Conservation (phyloP, 192 early-diverging fungal species). For the Anaeromyces robustus region DNA sequence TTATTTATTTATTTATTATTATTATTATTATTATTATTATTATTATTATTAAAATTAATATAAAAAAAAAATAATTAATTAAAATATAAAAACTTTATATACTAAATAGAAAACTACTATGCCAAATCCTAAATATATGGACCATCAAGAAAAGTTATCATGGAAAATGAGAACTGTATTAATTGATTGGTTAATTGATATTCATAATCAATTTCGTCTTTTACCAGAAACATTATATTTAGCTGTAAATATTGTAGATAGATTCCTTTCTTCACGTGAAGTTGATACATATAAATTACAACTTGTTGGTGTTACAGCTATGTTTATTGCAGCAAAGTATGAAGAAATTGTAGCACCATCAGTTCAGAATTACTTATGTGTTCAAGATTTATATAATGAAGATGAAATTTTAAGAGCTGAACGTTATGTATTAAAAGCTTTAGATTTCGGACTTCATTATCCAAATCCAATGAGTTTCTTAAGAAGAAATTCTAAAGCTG, state of each 20-base stretch:
- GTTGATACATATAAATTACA: conserved; percentile 80
- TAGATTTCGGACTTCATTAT: conserved; percentile 76
- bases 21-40: too few relatives aligned
- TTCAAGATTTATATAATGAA: conserved; percentile 33
- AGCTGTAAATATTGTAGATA: conserved; percentile 86
- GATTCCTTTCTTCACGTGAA: conserved; percentile 75
- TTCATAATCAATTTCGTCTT: conserved; percentile 77
- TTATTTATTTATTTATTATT: neutral
- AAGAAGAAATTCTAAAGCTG: conserved; percentile 73
- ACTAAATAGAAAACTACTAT: conserved; percentile 32
- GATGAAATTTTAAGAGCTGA: conserved; percentile 85
- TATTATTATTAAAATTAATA: too few relatives aligned
- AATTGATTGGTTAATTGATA: conserved; percentile 91
- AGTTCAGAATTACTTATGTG: conserved; percentile 46
- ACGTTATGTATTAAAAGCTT: conserved; percentile 70
- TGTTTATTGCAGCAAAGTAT: conserved; percentile 89
- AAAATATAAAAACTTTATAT: too few relatives aligned
- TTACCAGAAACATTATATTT: conserved; percentile 89
- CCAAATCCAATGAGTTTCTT: conserved; percentile 88
- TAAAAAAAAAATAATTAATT: too few relatives aligned
- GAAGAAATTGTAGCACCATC: conserved; percentile 80
- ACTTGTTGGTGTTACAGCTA: conserved; percentile 74
- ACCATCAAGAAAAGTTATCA: conserved; percentile 61
- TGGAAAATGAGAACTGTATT: conserved; percentile 89
- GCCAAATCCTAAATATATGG: conserved; percentile 71